Evolutionary conservation across 2,329 filamentous ascomycete species (phyloP), one percentile per base, ranked within the genome.

Genomic region (Trichophyton verrucosum): DNA sequence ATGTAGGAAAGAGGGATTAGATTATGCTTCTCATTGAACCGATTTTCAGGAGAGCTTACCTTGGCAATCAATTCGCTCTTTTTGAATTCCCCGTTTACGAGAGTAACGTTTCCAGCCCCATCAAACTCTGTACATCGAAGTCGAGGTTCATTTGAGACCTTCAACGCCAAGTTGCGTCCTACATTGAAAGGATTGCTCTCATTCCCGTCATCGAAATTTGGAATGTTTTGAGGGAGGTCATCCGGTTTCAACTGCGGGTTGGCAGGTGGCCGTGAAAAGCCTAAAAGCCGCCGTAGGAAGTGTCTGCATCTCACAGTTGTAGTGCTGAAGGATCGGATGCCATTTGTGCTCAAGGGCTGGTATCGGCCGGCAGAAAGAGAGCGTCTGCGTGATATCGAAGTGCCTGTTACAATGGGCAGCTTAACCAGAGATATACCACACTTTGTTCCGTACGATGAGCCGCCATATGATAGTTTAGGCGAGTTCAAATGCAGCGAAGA

Each of bases 61-160:
- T 94, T 96, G 59, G 91, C 91, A 73, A 96, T 97, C 55, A 99
- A 80, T 76, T 99, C 94, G 69, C 86, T 94, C 80, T 99, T 99
- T 77, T 94, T 95, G 75, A 96, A 97, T 74, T 97, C 94, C 62
- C 91, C 90, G 71, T 95, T 95, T 20, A 95, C 88, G 61, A 97
- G 79, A 20, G 92, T 95, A 27, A 96, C 91, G 68, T 95, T 88
- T 46, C 94, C 94, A 69, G 89, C 84, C 72, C 91, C 90, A 68
- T 97, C 91, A 62, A 97, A 89, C 74, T 99, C 94, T 0, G 94
- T 99, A 71, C 94, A 99, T 60, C 94, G 83, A 66, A 99, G 78
- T 62, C 90, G 86, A 33, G 91, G 83, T 73, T 96, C 91, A 61
- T 92, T 86, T 27, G 87, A 86, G 2, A 89, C 87, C 74, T 92